Conservation (phyloP, 192 early-diverging fungal genomes). For the Endogone sp. region DNA sequence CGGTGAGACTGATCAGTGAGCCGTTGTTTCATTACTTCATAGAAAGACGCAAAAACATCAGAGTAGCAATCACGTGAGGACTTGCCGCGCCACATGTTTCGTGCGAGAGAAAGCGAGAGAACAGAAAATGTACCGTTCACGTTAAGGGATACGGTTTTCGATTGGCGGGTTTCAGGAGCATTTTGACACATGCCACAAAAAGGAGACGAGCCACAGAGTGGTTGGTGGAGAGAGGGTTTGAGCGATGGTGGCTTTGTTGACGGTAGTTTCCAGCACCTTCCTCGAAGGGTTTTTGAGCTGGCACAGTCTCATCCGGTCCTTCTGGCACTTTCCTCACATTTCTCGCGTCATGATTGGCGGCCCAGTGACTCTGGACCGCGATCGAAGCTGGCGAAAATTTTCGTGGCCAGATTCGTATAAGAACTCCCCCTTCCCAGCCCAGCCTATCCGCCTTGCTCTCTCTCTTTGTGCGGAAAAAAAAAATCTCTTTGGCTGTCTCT, state of each 20-base stretch:
- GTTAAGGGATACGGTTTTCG: too few relatives aligned
- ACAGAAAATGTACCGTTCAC: too few relatives aligned
- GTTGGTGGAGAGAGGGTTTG: background rate
- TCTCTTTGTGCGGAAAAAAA: background rate
- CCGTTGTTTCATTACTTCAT: too few relatives aligned
- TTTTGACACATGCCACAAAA: too few relatives aligned
- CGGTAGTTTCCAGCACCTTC: background rate
- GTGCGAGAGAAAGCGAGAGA: too few relatives aligned
- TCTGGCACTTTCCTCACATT: background rate
- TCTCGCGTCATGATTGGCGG: background rate
- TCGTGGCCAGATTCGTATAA: background rate
- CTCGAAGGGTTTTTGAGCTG: too few relatives aligned
- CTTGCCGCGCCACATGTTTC: too few relatives aligned
- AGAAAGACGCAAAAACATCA: too few relatives aligned
- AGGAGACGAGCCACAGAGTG: background rate
- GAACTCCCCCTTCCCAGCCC: background rate
- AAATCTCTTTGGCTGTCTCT: background rate
- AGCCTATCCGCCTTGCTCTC: background rate
- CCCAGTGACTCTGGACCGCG: background rate
- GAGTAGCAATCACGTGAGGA: too few relatives aligned
- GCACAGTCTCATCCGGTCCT: too few relatives aligned
- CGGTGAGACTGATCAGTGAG: too few relatives aligned
- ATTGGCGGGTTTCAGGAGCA: background rate
- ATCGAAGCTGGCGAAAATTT: background rate
- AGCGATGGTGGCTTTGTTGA: background rate